These are phyloP conservation scores for Globisporangium cederbergense DNA, from an alignment of 352 stramenopile genomes.

Conservation along the genomic window DNA sequence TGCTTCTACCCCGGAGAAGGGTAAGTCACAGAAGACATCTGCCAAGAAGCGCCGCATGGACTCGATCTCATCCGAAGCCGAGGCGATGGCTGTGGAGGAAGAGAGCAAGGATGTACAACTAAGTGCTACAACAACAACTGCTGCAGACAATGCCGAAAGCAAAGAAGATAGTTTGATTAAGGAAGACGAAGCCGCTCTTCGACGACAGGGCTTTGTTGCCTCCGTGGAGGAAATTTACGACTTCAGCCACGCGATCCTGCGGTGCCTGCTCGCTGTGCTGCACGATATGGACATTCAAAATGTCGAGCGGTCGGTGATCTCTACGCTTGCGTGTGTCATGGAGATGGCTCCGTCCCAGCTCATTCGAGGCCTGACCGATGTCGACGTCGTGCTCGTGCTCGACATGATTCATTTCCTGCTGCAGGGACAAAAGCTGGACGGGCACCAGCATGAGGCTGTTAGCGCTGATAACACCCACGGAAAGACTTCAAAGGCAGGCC, in stretches of 20 bases:
- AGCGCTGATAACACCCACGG: background rate
- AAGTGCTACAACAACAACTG: background rate
- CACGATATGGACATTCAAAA: slow-evolving; percentile 65
- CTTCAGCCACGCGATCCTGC: slow-evolving; percentile 44
- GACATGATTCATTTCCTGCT: slow-evolving; percentile 69
- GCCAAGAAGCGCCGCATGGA: slow-evolving; percentile 29
- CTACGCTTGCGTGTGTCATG: slow-evolving; percentile 60
- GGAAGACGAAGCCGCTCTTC: slow-evolving; percentile 16
- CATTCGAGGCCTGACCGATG: slow-evolving; percentile 42
- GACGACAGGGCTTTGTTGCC: slow-evolving; percentile 22
- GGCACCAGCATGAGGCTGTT: background rate
- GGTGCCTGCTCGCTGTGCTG: slow-evolving; percentile 49
- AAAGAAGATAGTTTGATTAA: background rate
- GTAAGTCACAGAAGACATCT: background rate
- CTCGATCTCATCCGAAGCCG: slow-evolving; percentile 33
- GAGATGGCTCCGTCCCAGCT: slow-evolving; percentile 69
- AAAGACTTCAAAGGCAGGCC: background rate
- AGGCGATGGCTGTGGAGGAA: slow-evolving; percentile 21
- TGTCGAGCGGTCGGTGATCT: slow-evolving; percentile 57
- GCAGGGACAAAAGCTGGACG: slow-evolving; percentile 31
- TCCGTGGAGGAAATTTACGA: slow-evolving; percentile 38
- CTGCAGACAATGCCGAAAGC: background rate
- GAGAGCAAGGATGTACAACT: slow-evolving; percentile 2
- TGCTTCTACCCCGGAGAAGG: background rate
- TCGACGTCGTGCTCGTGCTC: slow-evolving; percentile 58